Base-by-base conservation (phyloP, 2,329 filamentous ascomycete species). In the Boeremia lycopersici region DNA sequence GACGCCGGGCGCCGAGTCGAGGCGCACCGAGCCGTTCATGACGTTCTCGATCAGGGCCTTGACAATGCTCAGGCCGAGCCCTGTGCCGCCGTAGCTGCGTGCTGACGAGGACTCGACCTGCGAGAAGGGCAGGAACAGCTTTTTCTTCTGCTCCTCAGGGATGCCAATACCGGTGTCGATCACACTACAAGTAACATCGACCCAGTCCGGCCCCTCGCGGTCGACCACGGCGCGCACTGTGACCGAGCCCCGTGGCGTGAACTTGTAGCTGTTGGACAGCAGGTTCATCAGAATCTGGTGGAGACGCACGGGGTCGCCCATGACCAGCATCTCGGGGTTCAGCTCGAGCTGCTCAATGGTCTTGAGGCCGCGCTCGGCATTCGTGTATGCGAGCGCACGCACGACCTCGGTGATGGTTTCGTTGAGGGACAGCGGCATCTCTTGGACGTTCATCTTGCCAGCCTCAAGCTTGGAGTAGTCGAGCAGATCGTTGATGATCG, bases 31-130 rank as follows among this genome's bases (percentile, higher is more conserved):
- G 36, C 93, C 93, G 57, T 90, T 87, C 84, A 97, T 93, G 76
- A 96, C 93, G 17, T 90, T 91, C 76, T 96, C 90, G 58, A 97
- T 92, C 38, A 97, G 86, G 0, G 90, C 93, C 76, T 96, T 96
- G 83, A 93, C 96, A 61, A 97, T 97, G 69, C 90, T 96, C 38
- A 97, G 81, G 2, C 93, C 93, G 2, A 97, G 85, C 23, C 93
- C 93, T 63, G 91, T 96, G 38, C 93, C 93, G 35, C 93, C 93
- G 65, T 96, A 97, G 70, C 92, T 95, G 47, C 93, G 83, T 48
- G 92, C 91, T 2, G 92, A 96, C 64, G 90, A 95, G 42, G 89
- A 89, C 75, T 97, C 93, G 1, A 93, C 93, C 75, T 97, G 93
- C 50, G 90, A 93, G 70, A 97, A 97, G 0, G 93, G 93, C 64